phyloP scores from a whole-genome alignment of 2,329 filamentous ascomycete genomes.

The Trichoderma sp. region DNA sequence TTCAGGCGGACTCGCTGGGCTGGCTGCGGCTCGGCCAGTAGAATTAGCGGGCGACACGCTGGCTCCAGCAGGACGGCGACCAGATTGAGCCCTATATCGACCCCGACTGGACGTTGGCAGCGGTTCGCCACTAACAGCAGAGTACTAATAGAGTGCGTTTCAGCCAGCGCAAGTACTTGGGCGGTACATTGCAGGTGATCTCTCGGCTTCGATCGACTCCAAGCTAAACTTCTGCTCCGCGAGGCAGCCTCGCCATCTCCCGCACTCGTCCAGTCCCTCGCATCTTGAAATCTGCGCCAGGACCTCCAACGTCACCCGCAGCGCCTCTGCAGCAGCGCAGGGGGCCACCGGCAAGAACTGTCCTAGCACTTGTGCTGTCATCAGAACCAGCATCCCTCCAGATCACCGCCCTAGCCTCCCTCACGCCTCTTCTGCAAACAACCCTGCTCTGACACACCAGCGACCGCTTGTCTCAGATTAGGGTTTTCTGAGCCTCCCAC shows the following conservation, averaged over 20 bases:
- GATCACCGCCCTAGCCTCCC: conserved; percentile 21
- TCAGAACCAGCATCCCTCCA: conserved; percentile 16
- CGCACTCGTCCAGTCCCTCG: conserved; percentile 1
- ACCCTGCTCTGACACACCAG: conserved; percentile 21
- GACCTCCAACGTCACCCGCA: background rate
- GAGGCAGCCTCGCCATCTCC: conserved; percentile 21
- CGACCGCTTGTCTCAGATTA: conserved; percentile 27
- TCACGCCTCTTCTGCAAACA: conserved; percentile 16
- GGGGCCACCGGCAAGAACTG: background rate
- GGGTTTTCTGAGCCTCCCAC: conserved; percentile 26
- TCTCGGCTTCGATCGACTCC: background rate
- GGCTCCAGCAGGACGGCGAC: conserved; percentile 34
- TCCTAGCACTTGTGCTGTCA: background rate
- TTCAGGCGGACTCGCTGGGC: conserved; percentile 35
- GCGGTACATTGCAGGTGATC: background rate
- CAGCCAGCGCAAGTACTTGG: background rate
- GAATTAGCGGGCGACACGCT: conserved; percentile 40
- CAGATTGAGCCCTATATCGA: background rate
- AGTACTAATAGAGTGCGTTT: background rate
- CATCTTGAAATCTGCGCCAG: conserved; percentile 15
- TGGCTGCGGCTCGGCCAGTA: conserved; percentile 35
- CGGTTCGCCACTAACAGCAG: conserved; percentile 19
- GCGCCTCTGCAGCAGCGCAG: conserved; percentile 4
- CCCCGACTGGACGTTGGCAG: background rate
- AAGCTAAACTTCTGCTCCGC: background rate